These are phyloP conservation scores for Cryphonectria radicalis DNA, from an alignment of 2,329 filamentous ascomycete genomes.

Conservation along the genomic window DNA sequence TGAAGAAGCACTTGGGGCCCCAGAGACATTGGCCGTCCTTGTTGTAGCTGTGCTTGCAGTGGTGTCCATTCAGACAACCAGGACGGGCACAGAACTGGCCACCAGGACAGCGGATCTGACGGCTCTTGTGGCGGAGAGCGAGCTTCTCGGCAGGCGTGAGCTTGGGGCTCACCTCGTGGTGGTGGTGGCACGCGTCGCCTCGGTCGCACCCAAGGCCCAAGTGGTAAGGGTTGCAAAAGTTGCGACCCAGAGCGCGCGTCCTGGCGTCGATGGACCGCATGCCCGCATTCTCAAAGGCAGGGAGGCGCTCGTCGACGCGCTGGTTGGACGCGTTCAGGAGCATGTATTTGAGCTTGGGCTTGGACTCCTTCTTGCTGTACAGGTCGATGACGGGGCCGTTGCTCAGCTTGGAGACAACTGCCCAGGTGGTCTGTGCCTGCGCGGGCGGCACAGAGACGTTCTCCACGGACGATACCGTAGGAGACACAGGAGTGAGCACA, in stretches of 20 bases:
- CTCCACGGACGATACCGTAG: not conserved
- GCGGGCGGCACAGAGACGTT: not conserved
- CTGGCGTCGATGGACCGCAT: conserved; percentile 24
- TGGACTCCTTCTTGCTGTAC: conserved; percentile 20
- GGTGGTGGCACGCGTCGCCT: conserved; percentile 21
- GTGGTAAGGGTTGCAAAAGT: conserved; percentile 30
- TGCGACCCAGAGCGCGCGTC: conserved; percentile 23
- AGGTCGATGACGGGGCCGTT: conserved; percentile 25
- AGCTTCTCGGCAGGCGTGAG: conserved; percentile 23
- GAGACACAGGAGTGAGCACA: not conserved
- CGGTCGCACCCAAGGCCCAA: conserved; percentile 21
- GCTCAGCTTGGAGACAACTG: conserved; percentile 25
- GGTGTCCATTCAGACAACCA: conserved; percentile 27
- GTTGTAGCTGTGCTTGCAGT: conserved; percentile 29
- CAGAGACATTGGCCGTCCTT: conserved; percentile 13
- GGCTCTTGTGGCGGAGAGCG: conserved; percentile 29
- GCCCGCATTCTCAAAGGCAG: conserved; percentile 8
- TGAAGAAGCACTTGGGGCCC: conserved; percentile 27
- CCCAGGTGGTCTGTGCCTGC: conserved; percentile 17
- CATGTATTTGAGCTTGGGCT: conserved; percentile 22
- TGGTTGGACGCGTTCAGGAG: conserved; percentile 27
- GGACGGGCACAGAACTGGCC: conserved; percentile 22
- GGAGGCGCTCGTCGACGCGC: conserved; percentile 28
- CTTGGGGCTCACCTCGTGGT: conserved; percentile 18
- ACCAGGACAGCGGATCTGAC: conserved; percentile 22